Base-by-base conservation (phyloP, 257 asterid species). In the Nicotiana obtusifolia region DNA sequence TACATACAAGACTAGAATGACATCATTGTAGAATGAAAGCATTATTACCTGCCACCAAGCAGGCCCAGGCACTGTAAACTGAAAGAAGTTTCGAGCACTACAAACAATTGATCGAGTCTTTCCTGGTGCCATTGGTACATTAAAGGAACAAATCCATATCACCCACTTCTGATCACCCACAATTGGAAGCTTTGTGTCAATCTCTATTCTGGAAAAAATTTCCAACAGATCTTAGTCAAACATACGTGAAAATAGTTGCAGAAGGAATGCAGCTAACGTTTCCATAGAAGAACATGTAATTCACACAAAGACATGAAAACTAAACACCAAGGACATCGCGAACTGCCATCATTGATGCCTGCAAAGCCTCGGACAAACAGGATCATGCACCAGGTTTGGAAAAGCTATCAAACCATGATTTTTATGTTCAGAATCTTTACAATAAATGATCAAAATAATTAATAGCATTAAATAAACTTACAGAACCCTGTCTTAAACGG, bases 31-130 rank as follows among this genome's bases (percentile, higher is more conserved):
- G 60, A 78, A 77, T 37, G 66, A 14, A 17, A 14, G 53, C 37
- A 49, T 31, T 76, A 20, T 80, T 83, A 95, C 99, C 97, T 96
- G 99, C 99, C 99, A 96, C 99, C 98, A 96, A 19, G 93, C 90
- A 80, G 97, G 91, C 53, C 99, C 99, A n/a, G 99, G 99, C 91
- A 94, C 92, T 5, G 92, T 85, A 67, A 92, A 80, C 86, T 96
- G 98, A 89, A 94, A 96, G 89, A 94, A 96, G 84, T 96, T 94
- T 68, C 98, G 91, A 64, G 99, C 99, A 81, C 99, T 96, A 30
- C 98, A 93, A 73, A 96, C 99, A 66, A 96, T 96, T n/a, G 99
- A 95, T 35, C 99, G 97, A 11, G 99, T 96, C 93, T 96, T 96
- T 73, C 99, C 99, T 14, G 99, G 98, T 67, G 98, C 98, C 98